Conservation (phyloP, 2,329 filamentous ascomycete species). For the Eutypa lata region DNA sequence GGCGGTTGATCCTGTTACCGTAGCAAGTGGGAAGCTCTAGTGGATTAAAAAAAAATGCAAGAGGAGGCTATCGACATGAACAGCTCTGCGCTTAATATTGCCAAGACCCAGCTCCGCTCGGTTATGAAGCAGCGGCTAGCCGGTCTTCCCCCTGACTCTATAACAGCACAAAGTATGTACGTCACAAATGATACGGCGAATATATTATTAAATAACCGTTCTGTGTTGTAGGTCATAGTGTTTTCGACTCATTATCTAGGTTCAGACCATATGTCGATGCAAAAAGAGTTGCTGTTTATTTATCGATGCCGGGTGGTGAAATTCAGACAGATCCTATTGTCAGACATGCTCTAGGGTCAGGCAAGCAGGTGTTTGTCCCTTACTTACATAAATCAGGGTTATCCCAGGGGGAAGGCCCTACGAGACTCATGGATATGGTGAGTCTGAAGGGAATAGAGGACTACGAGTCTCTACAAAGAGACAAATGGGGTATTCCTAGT, state of each 20-base stretch:
- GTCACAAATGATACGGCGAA: conserved; percentile 1
- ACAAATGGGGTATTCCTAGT: conserved; percentile 95
- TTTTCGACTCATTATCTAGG: conserved; percentile 62
- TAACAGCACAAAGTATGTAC: conserved; percentile 67
- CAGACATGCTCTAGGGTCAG: conserved; percentile 68
- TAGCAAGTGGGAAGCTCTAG: too few species aligned
- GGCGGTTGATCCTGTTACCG: background rate
- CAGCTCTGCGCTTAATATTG: conserved; percentile 48
- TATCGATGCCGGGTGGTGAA: conserved; percentile 89
- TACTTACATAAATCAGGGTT: conserved; percentile 69
- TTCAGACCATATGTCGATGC: conserved; percentile 75
- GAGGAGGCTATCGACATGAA: conserved; percentile 25
- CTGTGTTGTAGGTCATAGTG: conserved; percentile 52
- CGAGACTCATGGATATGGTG: conserved; percentile 90
- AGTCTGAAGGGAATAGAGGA: conserved; percentile 70
- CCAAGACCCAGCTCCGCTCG: conserved; percentile 74
- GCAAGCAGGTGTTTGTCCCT: conserved; percentile 88
- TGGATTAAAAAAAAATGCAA: conserved; percentile 13
- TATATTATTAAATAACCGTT: conserved; percentile 5
- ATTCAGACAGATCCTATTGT: conserved; percentile 82
- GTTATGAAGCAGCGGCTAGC: conserved; percentile 67
- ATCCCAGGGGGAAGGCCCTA: conserved; percentile 49
- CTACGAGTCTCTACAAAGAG: conserved; percentile 71
- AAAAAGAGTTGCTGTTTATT: conserved; percentile 75
- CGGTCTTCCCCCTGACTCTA: conserved; percentile 56